These are phyloP conservation scores for Chenopodium berlandieri DNA, from an alignment of 148 eudicot species.

Conservation along the genomic window DNA sequence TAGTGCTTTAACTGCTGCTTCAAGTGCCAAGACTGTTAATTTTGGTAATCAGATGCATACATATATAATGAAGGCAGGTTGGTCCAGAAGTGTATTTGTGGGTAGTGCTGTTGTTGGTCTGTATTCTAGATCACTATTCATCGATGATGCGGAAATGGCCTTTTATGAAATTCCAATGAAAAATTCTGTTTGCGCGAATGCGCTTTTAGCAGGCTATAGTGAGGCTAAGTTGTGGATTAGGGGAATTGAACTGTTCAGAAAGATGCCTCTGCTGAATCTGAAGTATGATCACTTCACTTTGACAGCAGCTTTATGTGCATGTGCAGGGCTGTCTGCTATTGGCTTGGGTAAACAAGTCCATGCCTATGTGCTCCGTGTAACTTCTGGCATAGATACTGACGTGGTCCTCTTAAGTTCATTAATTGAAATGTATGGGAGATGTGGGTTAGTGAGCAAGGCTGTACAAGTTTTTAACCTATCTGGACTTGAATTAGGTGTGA, in stretches of 20 bases:
- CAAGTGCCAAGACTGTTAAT: conserved; percentile 24
- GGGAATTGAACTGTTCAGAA: conserved; percentile 47
- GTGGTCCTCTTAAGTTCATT: conserved; percentile 59
- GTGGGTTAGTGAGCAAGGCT: conserved; percentile 54
- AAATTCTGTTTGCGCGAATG: conserved; percentile 63
- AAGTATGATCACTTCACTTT: conserved; percentile 52
- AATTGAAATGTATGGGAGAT: conserved; percentile 80
- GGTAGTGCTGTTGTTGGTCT: conserved; percentile 70
- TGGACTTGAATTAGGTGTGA: conserved; percentile 40
- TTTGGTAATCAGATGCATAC: conserved; percentile 54
- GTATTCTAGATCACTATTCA: conserved; percentile 41
- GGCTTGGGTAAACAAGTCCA: conserved; percentile 62
- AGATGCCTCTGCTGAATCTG: conserved; percentile 48
- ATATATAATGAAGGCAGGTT: conserved; percentile 53
- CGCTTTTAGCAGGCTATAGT: conserved; percentile 57
- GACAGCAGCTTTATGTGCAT: conserved; percentile 54
- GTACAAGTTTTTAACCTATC: conserved; percentile 43
- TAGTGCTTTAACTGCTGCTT: conserved; percentile 49
- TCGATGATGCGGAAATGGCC: conserved; percentile 47
- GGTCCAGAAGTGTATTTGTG: conserved; percentile 65
- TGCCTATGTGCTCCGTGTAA: conserved; percentile 39
- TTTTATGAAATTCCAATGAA: conserved; percentile 62
- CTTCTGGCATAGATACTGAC: conserved; percentile 38
- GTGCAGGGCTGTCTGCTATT: conserved; percentile 51
- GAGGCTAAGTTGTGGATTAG: conserved; percentile 58